Evolutionary conservation across 805 yeast genomes (phyloP), one percentile per base, ranked within the genome.

Genomic region (Candida berthetii): DNA sequence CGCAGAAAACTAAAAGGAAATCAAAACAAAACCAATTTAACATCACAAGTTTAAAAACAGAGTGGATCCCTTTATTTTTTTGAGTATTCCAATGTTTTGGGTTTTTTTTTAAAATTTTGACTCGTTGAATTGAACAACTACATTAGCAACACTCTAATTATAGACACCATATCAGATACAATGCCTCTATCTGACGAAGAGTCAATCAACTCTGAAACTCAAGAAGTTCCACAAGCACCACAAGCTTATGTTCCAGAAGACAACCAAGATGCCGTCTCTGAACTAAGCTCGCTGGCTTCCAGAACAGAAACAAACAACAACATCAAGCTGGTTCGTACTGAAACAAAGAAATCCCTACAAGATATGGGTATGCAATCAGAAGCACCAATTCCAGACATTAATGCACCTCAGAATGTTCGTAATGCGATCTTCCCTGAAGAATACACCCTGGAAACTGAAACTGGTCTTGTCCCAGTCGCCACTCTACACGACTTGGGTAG

Each of bases 341-440:
- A 88, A 64, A 87, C 95, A 1, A 78, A 73, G 11, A 77, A 78
- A 55, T 78, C 95, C 2, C 62, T 87, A 38, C 74, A 71, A 41
- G 80, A 77, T 13, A 64, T 71, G 59, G 93, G 93, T 43, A 52
- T 85, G 14, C 66, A 76, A 6, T 61, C 72, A n/a, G 68, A 64
- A 4, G 66, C 76, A 1, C 80, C 85, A 4, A 55, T 66, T 22
- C 73, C 78, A 0, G 86, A 78, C 48, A 63, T 80, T 32, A 73
- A 74, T 48, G 73, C 78, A 36, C 84, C 86, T 53, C 65, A 52
- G 52, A 67, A 37, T 31, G 69, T 75, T 19, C 73, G 70, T 45
- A 73, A 74, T 47, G 85, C 91, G 14, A 82, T 88, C 29, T 89
- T 89, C 71, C 96, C 96, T 8, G 96, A 89, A 68, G 96, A 89